These are phyloP conservation scores for Xylariaceae sp. DNA, from an alignment of 2,329 filamentous ascomycete species.

Conservation along the genomic window DNA sequence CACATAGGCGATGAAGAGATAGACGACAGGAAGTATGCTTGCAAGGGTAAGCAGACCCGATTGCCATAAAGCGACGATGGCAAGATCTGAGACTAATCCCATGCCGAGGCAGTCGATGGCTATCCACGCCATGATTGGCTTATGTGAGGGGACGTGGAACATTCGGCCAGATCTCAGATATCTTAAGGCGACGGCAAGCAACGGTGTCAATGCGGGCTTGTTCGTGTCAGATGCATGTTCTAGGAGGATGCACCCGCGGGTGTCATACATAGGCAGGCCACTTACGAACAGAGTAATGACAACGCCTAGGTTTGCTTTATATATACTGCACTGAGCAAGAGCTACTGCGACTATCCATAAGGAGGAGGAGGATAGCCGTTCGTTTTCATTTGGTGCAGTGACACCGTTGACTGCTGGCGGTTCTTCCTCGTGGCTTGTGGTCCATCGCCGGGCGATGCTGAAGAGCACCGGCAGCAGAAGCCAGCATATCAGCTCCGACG, in stretches of 20 bases:
- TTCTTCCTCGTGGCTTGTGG: background rate
- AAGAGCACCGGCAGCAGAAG: slow-evolving; percentile 26
- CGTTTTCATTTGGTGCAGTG: background rate
- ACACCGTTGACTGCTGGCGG: slow-evolving; percentile 1
- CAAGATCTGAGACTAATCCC: slow-evolving; percentile 22
- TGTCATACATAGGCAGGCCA: background rate
- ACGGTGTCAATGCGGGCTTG: slow-evolving; percentile 32
- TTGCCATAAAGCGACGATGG: slow-evolving; percentile 29
- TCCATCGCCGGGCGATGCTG: slow-evolving; percentile 1
- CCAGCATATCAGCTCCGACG: slow-evolving; percentile 35
- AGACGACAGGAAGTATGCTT: slow-evolving; percentile 24
- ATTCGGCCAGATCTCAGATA: slow-evolving; percentile 15
- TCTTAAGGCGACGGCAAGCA: slow-evolving; percentile 28
- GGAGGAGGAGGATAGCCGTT: slow-evolving; percentile 4
- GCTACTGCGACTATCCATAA: slow-evolving; percentile 18
- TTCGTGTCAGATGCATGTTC: slow-evolving; percentile 1
- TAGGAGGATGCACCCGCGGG: background rate
- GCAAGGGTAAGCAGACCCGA: slow-evolving; percentile 25
- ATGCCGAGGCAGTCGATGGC: slow-evolving; percentile 24
- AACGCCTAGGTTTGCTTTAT: slow-evolving; percentile 20
- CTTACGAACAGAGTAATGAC: slow-evolving; percentile 18
- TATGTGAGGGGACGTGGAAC: slow-evolving; percentile 1
- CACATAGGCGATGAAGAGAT: slow-evolving; percentile 31
- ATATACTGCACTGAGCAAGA: slow-evolving; percentile 22
- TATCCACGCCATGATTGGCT: slow-evolving; percentile 16